Evolutionary conservation across 2,329 filamentous ascomycete genomes (phyloP), one percentile per base, ranked within the genome.

Genomic region (Delphinella strobiligena): DNA sequence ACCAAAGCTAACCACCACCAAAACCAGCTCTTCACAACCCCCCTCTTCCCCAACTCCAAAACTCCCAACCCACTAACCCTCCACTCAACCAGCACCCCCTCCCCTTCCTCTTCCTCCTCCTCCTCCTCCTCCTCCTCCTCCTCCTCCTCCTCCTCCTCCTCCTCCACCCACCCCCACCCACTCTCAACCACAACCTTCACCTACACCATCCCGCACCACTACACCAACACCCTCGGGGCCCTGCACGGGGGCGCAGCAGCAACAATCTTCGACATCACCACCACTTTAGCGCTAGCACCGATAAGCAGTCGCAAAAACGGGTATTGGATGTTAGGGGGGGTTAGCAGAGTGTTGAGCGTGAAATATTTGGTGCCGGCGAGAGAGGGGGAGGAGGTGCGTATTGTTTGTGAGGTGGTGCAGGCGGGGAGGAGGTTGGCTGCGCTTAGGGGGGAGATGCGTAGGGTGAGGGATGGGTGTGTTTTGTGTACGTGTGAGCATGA

Each of bases 211-310:
- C 59, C 63, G 8, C 49, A 51, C 9, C 51, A 54, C 34, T 64
- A 72, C 38, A 61, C 63, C 44, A 74, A 74, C 51, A 50, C 61
- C 33, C 58, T 60, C 22, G 61, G 61, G 2, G 67, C 65, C 22
- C 60, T 75, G 45, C 71, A 75, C 49, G 71, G 71, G 15, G 71
- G 70, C 5, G 69, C 68, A 2, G 68, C 69, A 2, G 65, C 68
- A 0, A 55, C 71, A 4, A 68, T 74, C 32, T 72, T 72, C 43
- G 74, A 78, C 49, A 68, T 75, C 54, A 62, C 64, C 40, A 69
- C 67, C 1, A 63, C 59, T 5, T 51, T 63, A 5, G 55, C 62
- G 4, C 52, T 65, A 12, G 48, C 45, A 4, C 51, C 55, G 3
- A 48, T 51, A 14, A 48, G 52, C 4, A n/a, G n/a, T n/a, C n/a